A percentile compares a stretch with the other conserved stretches of the same genome.
Conservation (phyloP, 2,329 filamentous ascomycete genomes). For the Botrytis pseudocinerea region DNA sequence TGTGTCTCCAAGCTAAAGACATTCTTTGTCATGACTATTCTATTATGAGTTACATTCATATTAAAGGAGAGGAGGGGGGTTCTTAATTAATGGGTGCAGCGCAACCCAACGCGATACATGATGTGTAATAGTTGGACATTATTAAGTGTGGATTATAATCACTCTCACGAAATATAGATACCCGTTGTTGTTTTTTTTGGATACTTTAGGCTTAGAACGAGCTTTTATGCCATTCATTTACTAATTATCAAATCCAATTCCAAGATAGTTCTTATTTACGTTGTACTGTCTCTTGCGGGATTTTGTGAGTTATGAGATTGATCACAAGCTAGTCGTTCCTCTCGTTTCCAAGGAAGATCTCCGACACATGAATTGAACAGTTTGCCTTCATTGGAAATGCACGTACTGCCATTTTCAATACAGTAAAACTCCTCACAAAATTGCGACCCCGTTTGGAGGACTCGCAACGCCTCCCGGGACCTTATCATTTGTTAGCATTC, state of each 20-base stretch:
- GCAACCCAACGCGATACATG: background rate
- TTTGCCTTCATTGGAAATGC: background rate
- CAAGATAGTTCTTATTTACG: background rate
- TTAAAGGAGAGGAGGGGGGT: too few relatives aligned
- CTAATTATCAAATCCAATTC: background rate
- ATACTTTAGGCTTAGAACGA: background rate
- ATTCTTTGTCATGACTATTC: background rate
- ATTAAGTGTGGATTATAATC: background rate
- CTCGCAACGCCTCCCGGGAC: constrained; percentile 38
- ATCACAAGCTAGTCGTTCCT: background rate
- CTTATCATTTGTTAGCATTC: constrained; percentile 15
- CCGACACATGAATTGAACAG: too few relatives aligned
- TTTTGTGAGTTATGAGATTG: background rate
- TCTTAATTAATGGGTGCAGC: background rate
- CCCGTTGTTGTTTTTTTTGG: background rate
- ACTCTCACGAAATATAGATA: background rate
- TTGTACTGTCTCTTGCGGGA: background rate
- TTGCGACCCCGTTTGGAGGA: constrained; percentile 39
- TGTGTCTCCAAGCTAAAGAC: background rate
- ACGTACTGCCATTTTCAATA: background rate
- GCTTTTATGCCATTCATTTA: background rate
- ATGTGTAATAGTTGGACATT: background rate
- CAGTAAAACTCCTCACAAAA: constrained; percentile 26
- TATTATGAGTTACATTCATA: too few relatives aligned
- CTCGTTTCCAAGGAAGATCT: background rate